Base-by-base conservation (phyloP, 495 filamentous ascomycete genomes). In the Neurospora sublineolata region DNA sequence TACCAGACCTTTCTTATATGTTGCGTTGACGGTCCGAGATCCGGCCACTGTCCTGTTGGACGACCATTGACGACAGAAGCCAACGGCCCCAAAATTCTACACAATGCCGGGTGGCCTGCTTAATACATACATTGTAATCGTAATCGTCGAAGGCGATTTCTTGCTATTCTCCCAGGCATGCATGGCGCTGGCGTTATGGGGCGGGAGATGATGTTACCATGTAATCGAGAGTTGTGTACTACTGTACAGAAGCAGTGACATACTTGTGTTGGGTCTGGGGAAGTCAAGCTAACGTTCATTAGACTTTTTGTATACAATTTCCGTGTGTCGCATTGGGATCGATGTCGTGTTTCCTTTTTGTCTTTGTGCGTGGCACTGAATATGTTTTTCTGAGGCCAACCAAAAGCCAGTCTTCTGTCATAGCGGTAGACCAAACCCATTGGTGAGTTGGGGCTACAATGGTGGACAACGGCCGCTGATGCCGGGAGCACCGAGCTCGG, bases 1-100 rank as follows among this genome's bases (percentile, higher is more conserved):
- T 88, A 38, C 85, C 86, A 3, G 82, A 88, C 74, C 73, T 88
- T 7, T 85, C 85, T 12, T 88, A 87, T 72, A 88, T 88, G 86
- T 71, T 88, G 18, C 79, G 80, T 44, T 83, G 68, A 64, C 4
- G 52, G 52, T 3, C 52, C 14, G 27, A 1, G 52, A 64, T 27
- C 14, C 4, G 30, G 23, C 52, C 3, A 33, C 3, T 18, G 27
- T 33, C 5, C 27, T 14, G 52, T 9, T 3, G 30, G 14, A 16
- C 46, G 46, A 58, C 1, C 10, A 14, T 6, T 7, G 23, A 14
- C 52, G 52, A 64, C 27, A 64, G 7, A 64, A 33, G 7, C 27
- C 3, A 64, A 36, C 52, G 3, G 12, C 3, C 27, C 52, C 3
- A 27, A 27, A 9, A 18, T 64, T 64, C 23, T 33, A 36, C 1